Base-by-base conservation (phyloP, 2,329 filamentous ascomycete genomes). In the Fusarium agapanthi region DNA sequence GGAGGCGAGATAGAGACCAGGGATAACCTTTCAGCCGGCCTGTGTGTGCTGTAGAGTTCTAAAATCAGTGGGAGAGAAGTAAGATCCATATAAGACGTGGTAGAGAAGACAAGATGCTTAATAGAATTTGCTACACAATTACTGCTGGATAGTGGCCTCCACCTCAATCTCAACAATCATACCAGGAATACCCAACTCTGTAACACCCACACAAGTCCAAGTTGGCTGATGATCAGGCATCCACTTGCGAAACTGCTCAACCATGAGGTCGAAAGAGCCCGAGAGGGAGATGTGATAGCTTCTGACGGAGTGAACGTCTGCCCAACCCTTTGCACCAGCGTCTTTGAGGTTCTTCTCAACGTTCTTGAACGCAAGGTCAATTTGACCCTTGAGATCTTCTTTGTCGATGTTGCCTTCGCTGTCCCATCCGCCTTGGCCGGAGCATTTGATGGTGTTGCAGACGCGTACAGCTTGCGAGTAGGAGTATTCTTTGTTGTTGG, bases 141-240 rank as follows among this genome's bases (percentile, higher is more conserved):
- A 67, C 48, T 71, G 32, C n/a, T 53, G 43, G 59, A 72, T 35
- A 15, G 58, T 61, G n/a, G 87, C 87, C 14, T 81, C 80, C 15
- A 88, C 88, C 77, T 91, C 88, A 77, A 91, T 87, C 80, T 91
- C 88, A 7, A 91, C 83, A 28, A 81, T 77, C 88, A 91, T 91
- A 37, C 82, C 83, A 34, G 84, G 82, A 62, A 82, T 77, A 0
- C 81, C 88, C 12, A 91, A 76, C 38, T 80, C 73, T 4, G 80
- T 72, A 3, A 90, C 88, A 0, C 86, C 88, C 20, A 90, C 79
- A 63, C 79, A 82, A 0, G 88, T 90, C 86, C 86, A 88, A 3
- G 88, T 80, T 0, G 88, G 88, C 65, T 84, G 75, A 72, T 90
- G 87, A 37, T 85, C 75, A 0, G 87, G 87, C 79, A 87, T 85